Evolutionary conservation across 202 grass and related monocot genomes (phyloP).

Genomic region (Schoenoplectus tabernaemontani): DNA sequence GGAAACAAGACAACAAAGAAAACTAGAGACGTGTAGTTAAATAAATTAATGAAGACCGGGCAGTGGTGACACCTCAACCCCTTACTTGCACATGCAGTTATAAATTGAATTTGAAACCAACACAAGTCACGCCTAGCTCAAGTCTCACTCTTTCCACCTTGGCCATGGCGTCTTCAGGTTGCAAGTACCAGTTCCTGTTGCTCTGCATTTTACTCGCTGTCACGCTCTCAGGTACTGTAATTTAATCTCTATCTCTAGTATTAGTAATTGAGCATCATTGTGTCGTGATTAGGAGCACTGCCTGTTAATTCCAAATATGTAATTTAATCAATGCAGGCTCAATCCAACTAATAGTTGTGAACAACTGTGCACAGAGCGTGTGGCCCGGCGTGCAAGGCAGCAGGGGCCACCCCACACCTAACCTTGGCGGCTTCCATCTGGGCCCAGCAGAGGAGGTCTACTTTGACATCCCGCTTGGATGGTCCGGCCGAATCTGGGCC

Average conservation of each 20-base stretch:
- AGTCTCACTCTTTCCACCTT: neutral
- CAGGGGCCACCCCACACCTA: conserved; percentile 39
- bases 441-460: conserved; percentile 40
- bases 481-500: conserved; percentile 75
- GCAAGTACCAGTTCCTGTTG: neutral
- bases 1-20: neutral
- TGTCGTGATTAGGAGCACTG: neutral
- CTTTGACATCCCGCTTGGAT: conserved; percentile 48
- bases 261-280: no score
- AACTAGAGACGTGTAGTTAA: neutral
- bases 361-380: conserved; percentile 71
- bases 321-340: conserved; percentile 13
- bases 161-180: neutral
- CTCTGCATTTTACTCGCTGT: neutral
- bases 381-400: conserved; percentile 70
- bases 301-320: neutral
- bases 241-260: neutral
- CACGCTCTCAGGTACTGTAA: neutral
- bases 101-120: neutral
- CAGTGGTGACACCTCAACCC: neutral
- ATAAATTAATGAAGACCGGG: neutral
- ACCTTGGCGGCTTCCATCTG: conserved; percentile 71
- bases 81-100: neutral
- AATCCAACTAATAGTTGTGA: conserved; percentile 80
- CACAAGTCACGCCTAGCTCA: neutral